These are phyloP conservation scores for Acacia melanoxylon DNA, from an alignment of 306 rosid genomes.

Conservation along the genomic window DNA sequence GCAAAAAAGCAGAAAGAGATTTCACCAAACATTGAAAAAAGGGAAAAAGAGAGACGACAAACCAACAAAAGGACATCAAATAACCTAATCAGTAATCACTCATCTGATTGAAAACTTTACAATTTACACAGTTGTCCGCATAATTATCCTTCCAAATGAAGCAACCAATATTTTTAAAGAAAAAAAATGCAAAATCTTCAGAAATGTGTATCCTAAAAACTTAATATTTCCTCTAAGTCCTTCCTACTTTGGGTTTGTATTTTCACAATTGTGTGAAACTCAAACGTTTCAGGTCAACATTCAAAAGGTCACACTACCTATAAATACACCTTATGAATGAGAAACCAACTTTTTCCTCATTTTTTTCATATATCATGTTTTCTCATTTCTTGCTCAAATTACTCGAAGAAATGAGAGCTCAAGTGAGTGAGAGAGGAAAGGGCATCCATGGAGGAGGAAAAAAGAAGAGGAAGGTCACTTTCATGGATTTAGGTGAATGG, in stretches of 20 bases:
- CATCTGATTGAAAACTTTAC: conserved; percentile 9
- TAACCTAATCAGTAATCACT: not conserved
- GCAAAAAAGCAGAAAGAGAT: not conserved
- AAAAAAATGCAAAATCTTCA: not conserved
- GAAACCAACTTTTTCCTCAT: not conserved
- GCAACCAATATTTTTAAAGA: not conserved
- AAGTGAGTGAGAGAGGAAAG: not conserved
- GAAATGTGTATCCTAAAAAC: not conserved
- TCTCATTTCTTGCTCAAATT: conserved; percentile 14
- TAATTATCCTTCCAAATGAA: conserved; percentile 17
- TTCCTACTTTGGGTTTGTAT: not conserved
- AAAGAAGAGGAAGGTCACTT: not conserved
- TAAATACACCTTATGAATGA: not conserved
- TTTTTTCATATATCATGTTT: too few species aligned
- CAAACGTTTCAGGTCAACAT: not conserved
- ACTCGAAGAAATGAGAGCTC: conserved; percentile 16
- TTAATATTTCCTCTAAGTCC: not conserved
- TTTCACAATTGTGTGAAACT: not conserved
- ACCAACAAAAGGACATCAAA: not conserved
- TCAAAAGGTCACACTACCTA: not conserved
- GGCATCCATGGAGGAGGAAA: not conserved
- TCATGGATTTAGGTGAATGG: not conserved
- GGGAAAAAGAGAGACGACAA: not conserved
- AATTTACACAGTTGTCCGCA: conserved; percentile 9
- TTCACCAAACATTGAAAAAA: not conserved